These are phyloP conservation scores for Myxozyma vanderwaltii DNA, from an alignment of 805 yeast genomes.

Conservation along the genomic window DNA sequence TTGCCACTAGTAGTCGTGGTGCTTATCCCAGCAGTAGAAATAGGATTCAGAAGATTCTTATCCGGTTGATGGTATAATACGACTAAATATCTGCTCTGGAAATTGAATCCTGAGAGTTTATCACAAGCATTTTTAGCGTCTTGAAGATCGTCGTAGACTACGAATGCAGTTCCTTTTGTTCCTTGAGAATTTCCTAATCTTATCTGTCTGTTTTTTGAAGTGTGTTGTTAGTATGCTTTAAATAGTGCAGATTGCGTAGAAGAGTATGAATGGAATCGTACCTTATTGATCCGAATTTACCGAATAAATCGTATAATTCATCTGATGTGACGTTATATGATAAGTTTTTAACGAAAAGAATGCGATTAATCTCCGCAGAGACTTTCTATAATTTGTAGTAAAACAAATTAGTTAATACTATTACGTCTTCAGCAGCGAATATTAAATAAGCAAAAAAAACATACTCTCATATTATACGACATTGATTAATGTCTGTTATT, in stretches of 20 bases:
- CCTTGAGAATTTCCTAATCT: slow-evolving; percentile 48
- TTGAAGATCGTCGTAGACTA: slow-evolving; percentile 53
- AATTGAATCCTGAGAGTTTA: slow-evolving; percentile 62
- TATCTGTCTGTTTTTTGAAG: slow-evolving; percentile 46
- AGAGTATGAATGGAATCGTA: slow-evolving; percentile 1
- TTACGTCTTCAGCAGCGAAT: too few species aligned
- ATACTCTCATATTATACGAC: slow-evolving; percentile 5
- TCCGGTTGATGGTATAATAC: slow-evolving; percentile 54
- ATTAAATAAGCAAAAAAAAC: neutral
- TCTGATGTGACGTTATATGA: slow-evolving; percentile 53
- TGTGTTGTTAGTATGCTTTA: neutral
- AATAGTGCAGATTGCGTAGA: neutral
- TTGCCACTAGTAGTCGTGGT: neutral
- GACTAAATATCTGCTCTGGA: slow-evolving; percentile 60
- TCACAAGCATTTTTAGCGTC: slow-evolving; percentile 55
- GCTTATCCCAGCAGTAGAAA: neutral
- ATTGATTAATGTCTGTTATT: too few species aligned
- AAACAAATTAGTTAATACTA: neutral
- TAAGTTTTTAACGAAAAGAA: slow-evolving; percentile 57
- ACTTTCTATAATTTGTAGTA: slow-evolving; percentile 14
- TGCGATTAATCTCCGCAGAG: slow-evolving; percentile 39
- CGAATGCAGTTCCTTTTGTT: slow-evolving; percentile 56
- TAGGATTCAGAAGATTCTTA: neutral
- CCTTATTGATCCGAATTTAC: slow-evolving; percentile 56
- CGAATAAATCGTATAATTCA: slow-evolving; percentile 55